Evolutionary conservation across 129 eudicot genomes (phyloP), one percentile per base, ranked within the genome.

Genomic region (Pittosporum tobira): DNA sequence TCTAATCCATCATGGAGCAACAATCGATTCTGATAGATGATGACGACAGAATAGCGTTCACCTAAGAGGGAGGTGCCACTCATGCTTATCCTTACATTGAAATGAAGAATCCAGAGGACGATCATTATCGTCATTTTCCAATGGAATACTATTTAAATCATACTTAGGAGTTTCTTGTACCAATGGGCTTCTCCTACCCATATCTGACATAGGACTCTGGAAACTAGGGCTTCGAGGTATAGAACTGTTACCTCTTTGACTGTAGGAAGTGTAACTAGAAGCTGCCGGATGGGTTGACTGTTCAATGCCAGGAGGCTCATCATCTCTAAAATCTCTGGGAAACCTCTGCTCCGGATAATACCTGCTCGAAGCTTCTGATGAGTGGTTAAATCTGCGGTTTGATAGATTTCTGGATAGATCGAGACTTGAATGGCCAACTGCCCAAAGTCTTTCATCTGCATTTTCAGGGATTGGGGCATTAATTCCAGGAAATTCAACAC

Each of bases 381-480:
- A 54, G 31, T 64, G 68, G 63, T 64, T 65, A 38, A 51, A 67
- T 62, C 88, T 61, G 34, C 73, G 77, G 59, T 66, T 61, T 24
- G 82, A 63, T 58, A 71, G 55, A 57, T 70, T 64, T 68, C 94
- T 84, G 20, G 82, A 75, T 8, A 48, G 45, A 47, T 64, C 75
- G 14, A 50, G 66, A 65, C 52, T 75, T 73, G 81, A 77, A 29
- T 94, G 68, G 57, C 67, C 45, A 46, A 73, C 68, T 29, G 82
- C 77, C 97, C 97, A 90, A 5, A 65, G 82, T 64, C 72, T 58
- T 76, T 80, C 87, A 54, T 82, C 94, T 10, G 97, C 97, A 22
- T 90, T 80, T 48, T 78, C 85, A 0, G 97, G 97, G 4, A 90
- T 67, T 0, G 97, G 97, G 7, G 81, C 83, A 49, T 90, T 90